Evolutionary conservation across 1,284 basidiomycete species (phyloP), one percentile per base, ranked within the genome.

Genomic region (Anthracocystis panici-leucophaei): DNA sequence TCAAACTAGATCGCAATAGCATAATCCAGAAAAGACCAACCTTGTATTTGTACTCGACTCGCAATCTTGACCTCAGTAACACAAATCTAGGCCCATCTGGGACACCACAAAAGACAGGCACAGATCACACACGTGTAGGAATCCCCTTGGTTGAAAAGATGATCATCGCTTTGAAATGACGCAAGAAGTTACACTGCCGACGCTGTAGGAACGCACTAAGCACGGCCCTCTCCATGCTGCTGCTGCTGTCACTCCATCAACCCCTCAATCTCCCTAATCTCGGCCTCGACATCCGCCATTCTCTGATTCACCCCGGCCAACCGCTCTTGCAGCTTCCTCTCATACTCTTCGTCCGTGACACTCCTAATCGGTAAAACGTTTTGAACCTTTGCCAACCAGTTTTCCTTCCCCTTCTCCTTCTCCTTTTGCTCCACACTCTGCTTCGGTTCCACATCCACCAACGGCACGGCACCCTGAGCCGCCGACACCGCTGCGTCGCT

Each of bases 341-440:
- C 73, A 44, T 78, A 78, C 66, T 78, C 74, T 42, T 78, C 65
- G 46, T 78, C 75, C 40, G 74, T 67, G 21, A 78, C 57, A 48
- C 65, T 69, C n/a, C 64, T 25, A 40, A 78, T 67, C 42, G 77
- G 77, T 60, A 76, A 63, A 6, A 46, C 49, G 2, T 31, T 49
- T 27, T 65, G 67, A 29, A 75, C 52, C 40, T 66, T 63, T 8
- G n/a, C 23, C 27, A 70, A 38, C 62, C 60, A 76, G 14, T 31
- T 27, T 25, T 41, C 53, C 31, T 57, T 53, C 3, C 29, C 31
- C 16, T 5, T 23, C 14, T 5, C 33, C 14, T 57, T n/a, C 20
- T 58, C 14, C 20, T n/a, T 12, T 33, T 21, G 31, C 41, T 48
- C 44, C 29, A 12, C 40, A 10, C 38, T 55, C 16, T 20, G 46